Conservation (phyloP, 2,329 filamentous ascomycete genomes). For the Sporothrix dimorphospora region DNA sequence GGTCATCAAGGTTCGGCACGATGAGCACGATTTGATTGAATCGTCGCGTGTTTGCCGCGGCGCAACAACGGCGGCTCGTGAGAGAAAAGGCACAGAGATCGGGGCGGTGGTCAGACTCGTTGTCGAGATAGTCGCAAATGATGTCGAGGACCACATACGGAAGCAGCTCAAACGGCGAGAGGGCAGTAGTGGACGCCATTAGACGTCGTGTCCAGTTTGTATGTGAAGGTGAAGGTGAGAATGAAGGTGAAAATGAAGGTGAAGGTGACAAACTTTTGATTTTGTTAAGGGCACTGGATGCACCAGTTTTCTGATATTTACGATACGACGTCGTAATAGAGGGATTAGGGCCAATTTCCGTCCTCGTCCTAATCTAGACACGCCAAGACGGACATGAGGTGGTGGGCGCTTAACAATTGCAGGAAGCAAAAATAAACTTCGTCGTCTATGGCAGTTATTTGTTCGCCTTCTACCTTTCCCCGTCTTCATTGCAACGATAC, state of each 20-base stretch:
- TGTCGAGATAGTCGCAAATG: slow-evolving; percentile 3
- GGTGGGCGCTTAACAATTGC: not conserved
- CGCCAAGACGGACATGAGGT: not conserved
- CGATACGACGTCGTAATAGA: not conserved
- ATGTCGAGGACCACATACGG: slow-evolving; percentile 2
- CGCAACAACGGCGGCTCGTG: not conserved
- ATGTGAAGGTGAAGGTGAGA: not conserved
- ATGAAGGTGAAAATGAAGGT: too few species aligned
- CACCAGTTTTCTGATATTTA: not conserved
- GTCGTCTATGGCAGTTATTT: not conserved
- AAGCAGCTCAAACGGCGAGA: not conserved
- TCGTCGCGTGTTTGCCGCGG: not conserved
- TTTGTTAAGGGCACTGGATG: not conserved
- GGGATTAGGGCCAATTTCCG: not conserved
- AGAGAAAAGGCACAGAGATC: not conserved
- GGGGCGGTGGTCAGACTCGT: not conserved
- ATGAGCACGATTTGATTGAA: not conserved
- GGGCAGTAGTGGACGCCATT: not conserved
- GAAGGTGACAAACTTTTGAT: not conserved
- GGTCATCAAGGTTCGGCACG: not conserved
- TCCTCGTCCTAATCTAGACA: not conserved
- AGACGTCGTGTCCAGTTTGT: not conserved
- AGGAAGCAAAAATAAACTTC: not conserved
- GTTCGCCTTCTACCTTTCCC: too few species aligned
- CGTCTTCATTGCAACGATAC: too few species aligned